phyloP scores from a whole-genome alignment of 1,284 basidiomycete genomes.

The Volvariella surrecta region DNA sequence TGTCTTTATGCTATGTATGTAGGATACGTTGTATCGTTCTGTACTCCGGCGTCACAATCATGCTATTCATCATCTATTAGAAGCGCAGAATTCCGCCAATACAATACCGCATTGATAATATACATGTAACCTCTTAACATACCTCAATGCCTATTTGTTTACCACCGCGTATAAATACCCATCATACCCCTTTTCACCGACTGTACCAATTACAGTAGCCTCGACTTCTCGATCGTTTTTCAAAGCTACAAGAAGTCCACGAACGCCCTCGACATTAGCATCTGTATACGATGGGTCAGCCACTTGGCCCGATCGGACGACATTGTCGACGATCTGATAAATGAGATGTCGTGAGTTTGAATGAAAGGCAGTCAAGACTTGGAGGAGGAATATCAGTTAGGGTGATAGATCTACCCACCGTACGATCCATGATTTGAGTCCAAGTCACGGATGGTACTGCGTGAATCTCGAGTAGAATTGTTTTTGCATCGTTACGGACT shows the following conservation, averaged over 20 bases:
- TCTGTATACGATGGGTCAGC: slow-evolving; percentile 32
- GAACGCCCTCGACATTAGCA: slow-evolving; percentile 34
- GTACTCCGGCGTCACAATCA: too few species aligned
- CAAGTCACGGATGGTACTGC: too few species aligned
- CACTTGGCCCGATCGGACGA: slow-evolving; percentile 42
- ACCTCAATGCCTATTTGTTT: slow-evolving; percentile 7
- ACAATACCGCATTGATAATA: not conserved
- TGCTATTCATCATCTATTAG: too few species aligned
- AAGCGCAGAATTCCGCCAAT: too few species aligned
- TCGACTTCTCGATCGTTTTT: slow-evolving; percentile 48
- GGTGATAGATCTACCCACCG: too few species aligned
- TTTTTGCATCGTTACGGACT: too few species aligned
- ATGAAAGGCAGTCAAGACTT: not conserved
- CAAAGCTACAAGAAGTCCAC: slow-evolving; percentile 36
- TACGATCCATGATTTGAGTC: too few species aligned
- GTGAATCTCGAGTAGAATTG: too few species aligned
- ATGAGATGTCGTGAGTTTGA: too few species aligned
- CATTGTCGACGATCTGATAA: slow-evolving; percentile 51
- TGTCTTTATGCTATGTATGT: not conserved
- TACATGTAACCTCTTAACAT: slow-evolving; percentile 7
- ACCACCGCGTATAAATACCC: slow-evolving; percentile 48
- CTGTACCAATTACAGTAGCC: slow-evolving; percentile 50
- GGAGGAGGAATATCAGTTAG: too few species aligned
- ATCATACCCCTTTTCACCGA: slow-evolving; percentile 55
- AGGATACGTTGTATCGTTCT: too few species aligned